Conservation (phyloP, 139 green algal genomes). For the Pseudopediastrum boryanum region DNA sequence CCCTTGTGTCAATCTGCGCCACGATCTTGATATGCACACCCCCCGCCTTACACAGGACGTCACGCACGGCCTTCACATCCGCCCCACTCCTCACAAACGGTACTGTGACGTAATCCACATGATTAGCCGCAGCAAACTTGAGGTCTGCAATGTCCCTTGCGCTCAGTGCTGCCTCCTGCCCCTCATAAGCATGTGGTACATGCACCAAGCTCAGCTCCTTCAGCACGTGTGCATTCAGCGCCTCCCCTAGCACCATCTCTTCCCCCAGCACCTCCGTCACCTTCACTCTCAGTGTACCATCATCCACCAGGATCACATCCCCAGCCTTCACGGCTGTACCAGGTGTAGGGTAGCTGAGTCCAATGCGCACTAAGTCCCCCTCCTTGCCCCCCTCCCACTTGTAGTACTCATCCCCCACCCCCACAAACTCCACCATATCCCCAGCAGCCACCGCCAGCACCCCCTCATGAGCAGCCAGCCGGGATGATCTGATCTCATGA, state of each 20-base stretch:
- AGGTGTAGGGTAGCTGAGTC: slow-evolving; percentile 38
- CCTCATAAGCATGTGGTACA: neutral
- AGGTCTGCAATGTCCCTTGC: slow-evolving; percentile 53
- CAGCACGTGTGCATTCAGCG: slow-evolving; percentile 19
- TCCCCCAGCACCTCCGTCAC: slow-evolving; percentile 28
- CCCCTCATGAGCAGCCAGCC: neutral
- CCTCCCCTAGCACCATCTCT: neutral
- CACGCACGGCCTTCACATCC: slow-evolving; percentile 48
- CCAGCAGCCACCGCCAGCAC: neutral
- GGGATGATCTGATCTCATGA: slow-evolving; percentile 22
- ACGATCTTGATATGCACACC: slow-evolving; percentile 63
- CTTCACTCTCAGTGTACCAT: slow-evolving; percentile 50
- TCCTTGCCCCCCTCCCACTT: slow-evolving; percentile 1
- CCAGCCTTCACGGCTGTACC: slow-evolving; percentile 31
- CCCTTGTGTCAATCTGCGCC: slow-evolving; percentile 69
- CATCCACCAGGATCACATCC: slow-evolving; percentile 52
- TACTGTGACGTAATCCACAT: slow-evolving; percentile 57
- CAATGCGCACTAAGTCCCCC: slow-evolving; percentile 30
- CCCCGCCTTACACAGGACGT: slow-evolving; percentile 52
- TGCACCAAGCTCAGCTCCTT: slow-evolving; percentile 31
- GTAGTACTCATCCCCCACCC: slow-evolving; percentile 43
- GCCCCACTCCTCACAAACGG: slow-evolving; percentile 44
- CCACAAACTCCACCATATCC: slow-evolving; percentile 28
- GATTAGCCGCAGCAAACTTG: slow-evolving; percentile 36
- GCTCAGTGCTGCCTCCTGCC: slow-evolving; percentile 26